phyloP scores from a whole-genome alignment of 2,329 filamentous ascomycete species.

The Aspergillus fischeri region DNA sequence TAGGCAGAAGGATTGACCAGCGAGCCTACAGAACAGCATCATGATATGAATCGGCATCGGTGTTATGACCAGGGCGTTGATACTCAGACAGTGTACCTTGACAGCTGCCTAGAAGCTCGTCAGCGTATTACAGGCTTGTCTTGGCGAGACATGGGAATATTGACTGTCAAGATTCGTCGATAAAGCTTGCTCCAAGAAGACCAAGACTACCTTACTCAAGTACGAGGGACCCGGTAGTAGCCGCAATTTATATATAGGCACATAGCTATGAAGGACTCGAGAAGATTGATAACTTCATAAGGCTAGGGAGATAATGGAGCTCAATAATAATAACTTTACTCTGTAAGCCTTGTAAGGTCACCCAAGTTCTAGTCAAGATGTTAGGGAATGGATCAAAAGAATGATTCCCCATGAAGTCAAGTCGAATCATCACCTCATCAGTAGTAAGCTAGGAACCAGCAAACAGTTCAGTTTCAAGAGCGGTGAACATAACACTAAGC shows the following conservation, averaged over 20 bases:
- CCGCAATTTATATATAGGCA: neutral
- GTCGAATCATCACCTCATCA: neutral
- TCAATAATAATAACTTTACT: neutral
- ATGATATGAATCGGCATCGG: no score
- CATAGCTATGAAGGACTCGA: neutral
- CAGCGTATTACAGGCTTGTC: neutral
- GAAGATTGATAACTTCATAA: neutral
- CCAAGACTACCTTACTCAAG: neutral
- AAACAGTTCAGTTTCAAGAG: slow-evolving; percentile 5
- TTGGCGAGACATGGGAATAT: no score
- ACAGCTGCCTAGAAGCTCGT: neutral
- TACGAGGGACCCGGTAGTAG: neutral
- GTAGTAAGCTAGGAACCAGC: slow-evolving; percentile 2
- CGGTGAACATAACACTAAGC: slow-evolving; percentile 17
- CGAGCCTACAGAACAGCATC: no score
- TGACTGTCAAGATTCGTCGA: neutral
- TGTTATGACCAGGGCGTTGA: neutral
- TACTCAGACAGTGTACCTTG: neutral
- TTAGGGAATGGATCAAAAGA: neutral
- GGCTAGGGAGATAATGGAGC: neutral
- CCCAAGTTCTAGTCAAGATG: neutral
- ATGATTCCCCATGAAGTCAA: neutral
- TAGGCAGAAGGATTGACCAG: no score
- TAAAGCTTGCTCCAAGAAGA: neutral
- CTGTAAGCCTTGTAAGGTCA: neutral